Conservation (phyloP, 2,329 filamentous ascomycete genomes). For the Fusarium hostae region DNA sequence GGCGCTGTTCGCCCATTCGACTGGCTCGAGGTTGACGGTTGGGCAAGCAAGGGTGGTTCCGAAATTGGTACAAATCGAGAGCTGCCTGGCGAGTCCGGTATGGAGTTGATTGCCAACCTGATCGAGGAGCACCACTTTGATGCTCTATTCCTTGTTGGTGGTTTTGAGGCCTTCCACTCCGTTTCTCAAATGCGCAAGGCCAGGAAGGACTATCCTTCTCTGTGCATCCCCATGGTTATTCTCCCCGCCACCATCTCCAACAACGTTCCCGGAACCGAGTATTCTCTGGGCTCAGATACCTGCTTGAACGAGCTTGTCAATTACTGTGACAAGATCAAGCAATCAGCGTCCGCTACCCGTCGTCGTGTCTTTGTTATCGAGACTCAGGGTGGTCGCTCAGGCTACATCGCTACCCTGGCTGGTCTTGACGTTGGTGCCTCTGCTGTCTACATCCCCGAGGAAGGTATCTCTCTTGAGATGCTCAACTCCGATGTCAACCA, state of each 20-base stretch:
- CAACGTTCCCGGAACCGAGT: conserved; percentile 97
- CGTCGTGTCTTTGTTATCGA: conserved; percentile 97
- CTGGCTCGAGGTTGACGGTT: conserved; percentile 94
- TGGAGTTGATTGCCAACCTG: conserved; percentile 82
- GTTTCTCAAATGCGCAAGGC: conserved; percentile 88
- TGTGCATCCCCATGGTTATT: conserved; percentile 92
- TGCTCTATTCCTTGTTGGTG: conserved; percentile 89
- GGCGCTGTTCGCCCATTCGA: conserved; percentile 86
- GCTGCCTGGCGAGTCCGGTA: conserved; percentile 84
- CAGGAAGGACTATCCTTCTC: conserved; percentile 79
- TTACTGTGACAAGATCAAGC: conserved; percentile 97
- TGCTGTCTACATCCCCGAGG: conserved; percentile 96
- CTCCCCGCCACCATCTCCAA: conserved; percentile 98
- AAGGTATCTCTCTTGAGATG: conserved; percentile 94
- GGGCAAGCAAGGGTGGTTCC: conserved; percentile 96
- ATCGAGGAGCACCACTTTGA: conserved; percentile 91
- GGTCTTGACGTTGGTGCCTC: conserved; percentile 92
- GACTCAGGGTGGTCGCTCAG: conserved; percentile 93
- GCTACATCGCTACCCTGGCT: conserved; percentile 91
- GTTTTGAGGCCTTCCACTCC: conserved; percentile 96
- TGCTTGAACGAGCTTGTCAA: conserved; percentile 94
- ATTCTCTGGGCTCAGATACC: conserved; percentile 95
- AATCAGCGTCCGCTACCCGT: conserved; percentile 92
- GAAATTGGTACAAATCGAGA: conserved; percentile 98
- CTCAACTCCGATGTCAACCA: conserved; percentile 89